These are phyloP conservation scores for Cyclocybe aegerita DNA, from an alignment of 768 basidiomycete genomes.

Conservation along the genomic window DNA sequence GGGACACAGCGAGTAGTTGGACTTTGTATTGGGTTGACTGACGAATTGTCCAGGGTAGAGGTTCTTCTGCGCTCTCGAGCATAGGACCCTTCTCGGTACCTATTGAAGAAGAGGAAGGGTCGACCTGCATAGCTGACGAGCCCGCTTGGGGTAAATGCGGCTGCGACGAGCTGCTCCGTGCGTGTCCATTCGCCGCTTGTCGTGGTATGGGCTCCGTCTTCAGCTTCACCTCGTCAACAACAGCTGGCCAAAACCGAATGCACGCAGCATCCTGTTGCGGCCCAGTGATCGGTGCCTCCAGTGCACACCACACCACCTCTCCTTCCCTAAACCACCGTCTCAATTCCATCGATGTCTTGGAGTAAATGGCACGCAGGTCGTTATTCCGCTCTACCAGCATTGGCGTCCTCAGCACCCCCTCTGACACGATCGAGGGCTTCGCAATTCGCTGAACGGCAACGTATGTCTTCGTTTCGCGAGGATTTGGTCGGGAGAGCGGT, in stretches of 20 bases:
- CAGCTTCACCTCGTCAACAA: slow-evolving; percentile 58
- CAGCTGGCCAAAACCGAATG: slow-evolving; percentile 75
- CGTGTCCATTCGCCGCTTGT: background rate
- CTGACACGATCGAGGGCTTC: slow-evolving; percentile 25
- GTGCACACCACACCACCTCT: slow-evolving; percentile 71
- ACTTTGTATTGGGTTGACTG: slow-evolving; percentile 69
- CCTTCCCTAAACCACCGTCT: slow-evolving; percentile 65
- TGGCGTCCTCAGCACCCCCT: slow-evolving; percentile 37
- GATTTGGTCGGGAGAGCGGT: slow-evolving; percentile 7
- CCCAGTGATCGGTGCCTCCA: slow-evolving; percentile 49
- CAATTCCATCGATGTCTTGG: slow-evolving; percentile 41
- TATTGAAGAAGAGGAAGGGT: background rate
- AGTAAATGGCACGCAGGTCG: slow-evolving; percentile 61
- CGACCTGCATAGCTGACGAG: slow-evolving; percentile 7
- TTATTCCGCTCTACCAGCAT: slow-evolving; percentile 62
- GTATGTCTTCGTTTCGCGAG: slow-evolving; percentile 31
- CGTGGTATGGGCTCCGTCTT: slow-evolving; percentile 42
- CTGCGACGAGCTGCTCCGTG: background rate
- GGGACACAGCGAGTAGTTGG: slow-evolving; percentile 60
- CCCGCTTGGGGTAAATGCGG: slow-evolving; percentile 5
- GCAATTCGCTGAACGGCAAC: slow-evolving; percentile 41
- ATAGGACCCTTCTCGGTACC: slow-evolving; percentile 19
- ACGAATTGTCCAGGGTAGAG: slow-evolving; percentile 52
- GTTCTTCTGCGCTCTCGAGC: slow-evolving; percentile 19
- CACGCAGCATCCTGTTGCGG: slow-evolving; percentile 32